Percentiles rank a stretch among this genome's conserved stretches.
Conservation (phyloP, 306 rosid species). For the Vigna hirtella region DNA sequence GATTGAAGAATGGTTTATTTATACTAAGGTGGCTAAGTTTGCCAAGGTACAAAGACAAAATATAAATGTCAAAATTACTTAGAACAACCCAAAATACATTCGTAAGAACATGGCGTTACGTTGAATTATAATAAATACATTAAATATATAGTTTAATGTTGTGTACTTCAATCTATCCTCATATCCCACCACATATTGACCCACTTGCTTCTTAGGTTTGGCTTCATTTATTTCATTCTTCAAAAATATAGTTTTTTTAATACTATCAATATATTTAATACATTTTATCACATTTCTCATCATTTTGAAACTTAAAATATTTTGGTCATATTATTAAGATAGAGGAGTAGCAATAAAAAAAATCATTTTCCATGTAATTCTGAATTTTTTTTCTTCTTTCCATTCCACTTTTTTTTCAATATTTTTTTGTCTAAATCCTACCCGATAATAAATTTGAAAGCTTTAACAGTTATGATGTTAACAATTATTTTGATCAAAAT, state of each 20-base stretch:
- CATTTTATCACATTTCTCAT: neutral
- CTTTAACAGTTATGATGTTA: no score
- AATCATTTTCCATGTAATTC: neutral
- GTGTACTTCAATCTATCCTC: neutral
- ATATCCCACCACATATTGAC: neutral
- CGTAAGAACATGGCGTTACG: conserved; percentile 25
- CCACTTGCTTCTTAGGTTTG: neutral
- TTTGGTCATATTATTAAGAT: neutral
- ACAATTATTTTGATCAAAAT: no score
- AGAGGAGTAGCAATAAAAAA: neutral
- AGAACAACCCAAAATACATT: conserved; percentile 28
- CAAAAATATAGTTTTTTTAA: neutral
- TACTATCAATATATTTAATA: neutral
- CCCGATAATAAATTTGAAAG: no score
- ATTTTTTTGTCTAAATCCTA: neutral
- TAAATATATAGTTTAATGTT: neutral
- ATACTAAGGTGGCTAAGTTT: conserved; percentile 10
- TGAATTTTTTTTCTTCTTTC: no score
- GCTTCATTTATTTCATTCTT: neutral
- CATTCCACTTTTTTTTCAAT: no score
- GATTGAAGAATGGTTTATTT: neutral
- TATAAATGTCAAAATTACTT: conserved; percentile 7
- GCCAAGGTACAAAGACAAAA: neutral
- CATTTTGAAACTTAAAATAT: neutral
- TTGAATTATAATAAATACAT: neutral